Percentiles rank a stretch among this genome's conserved stretches.
These are phyloP conservation scores for Pseudocercospora cruenta DNA, from an alignment of 2,329 filamentous ascomycete species.

Conservation along the genomic window DNA sequence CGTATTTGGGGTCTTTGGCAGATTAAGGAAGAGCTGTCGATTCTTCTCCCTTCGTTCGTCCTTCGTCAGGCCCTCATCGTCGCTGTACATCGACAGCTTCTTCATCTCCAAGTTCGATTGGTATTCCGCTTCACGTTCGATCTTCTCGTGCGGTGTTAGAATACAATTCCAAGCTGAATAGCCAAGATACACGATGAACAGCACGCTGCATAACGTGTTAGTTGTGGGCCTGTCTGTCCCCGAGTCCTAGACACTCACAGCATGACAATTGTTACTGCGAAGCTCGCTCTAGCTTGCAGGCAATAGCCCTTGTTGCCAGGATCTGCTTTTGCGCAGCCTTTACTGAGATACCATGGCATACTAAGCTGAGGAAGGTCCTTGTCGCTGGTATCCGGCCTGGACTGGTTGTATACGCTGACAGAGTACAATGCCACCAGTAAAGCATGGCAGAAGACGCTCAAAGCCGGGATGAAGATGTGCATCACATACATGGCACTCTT, in stretches of 20 bases:
- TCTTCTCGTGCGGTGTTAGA: conserved; percentile 44
- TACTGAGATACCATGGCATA: conserved; percentile 74
- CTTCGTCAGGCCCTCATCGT: conserved; percentile 50
- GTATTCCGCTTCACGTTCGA: conserved; percentile 32
- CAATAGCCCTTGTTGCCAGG: conserved; percentile 62
- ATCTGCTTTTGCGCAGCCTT: conserved; percentile 60
- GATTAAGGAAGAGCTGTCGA: conserved; percentile 38
- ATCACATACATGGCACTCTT: conserved; percentile 73
- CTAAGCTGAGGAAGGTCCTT: conserved; percentile 62
- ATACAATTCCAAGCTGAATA: conserved; percentile 62
- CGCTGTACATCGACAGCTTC: conserved; percentile 50
- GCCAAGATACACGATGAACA: conserved; percentile 63
- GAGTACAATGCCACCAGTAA: conserved; percentile 65
- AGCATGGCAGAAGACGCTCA: conserved; percentile 63
- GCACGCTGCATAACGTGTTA: conserved; percentile 47
- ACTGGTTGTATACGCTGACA: conserved; percentile 70
- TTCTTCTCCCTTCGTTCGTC: conserved; percentile 63
- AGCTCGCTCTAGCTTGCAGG: conserved; percentile 67
- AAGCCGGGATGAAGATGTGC: conserved; percentile 69
- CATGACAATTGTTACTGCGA: conserved; percentile 68
- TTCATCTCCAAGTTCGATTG: conserved; percentile 53
- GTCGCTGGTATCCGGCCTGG: conserved; percentile 73
- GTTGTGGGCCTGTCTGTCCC: not conserved
- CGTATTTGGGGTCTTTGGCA: conserved; percentile 52
- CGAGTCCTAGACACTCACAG: conserved; percentile 59